Base-by-base conservation (phyloP, 1,284 basidiomycete genomes). In the Cutaneotrichosporon cyanovorans region DNA sequence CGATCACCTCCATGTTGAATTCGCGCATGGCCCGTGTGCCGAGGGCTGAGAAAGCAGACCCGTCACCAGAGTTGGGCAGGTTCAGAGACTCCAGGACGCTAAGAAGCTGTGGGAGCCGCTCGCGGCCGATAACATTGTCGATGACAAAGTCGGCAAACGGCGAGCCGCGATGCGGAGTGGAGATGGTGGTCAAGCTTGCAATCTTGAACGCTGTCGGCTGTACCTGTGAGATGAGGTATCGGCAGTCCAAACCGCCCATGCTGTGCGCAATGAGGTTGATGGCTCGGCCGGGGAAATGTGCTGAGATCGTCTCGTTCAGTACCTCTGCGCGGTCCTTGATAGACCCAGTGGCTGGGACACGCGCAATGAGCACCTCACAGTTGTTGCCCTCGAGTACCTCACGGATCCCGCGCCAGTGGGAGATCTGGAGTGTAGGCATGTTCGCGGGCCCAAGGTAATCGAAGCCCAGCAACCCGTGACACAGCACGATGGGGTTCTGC, bases 201-300 rank as follows among this genome's bases (percentile, higher is more conserved):
- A 93, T 83, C 18, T 68, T 73, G 65, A 79, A 79, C 21, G 59
- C 60, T 25, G 53, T 68, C 3, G 73, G 70, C 44, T 66, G 61
- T n/a, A 76, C 58, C 46, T 71, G 63, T 2, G 73, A 69, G 21
- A 74, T 70, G 33, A 97, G 78, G 68, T 89, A 93, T 36, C 92
- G 80, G 61, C 86, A 92, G 67, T 96, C 92, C 14, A 96, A 77
- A 8, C 92, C 92, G 19, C 92, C 91, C 90, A 93, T 95, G 60
- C 84, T 87, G 64, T 95, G 90, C n/a, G 84, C 89, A 42, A 95
- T 85, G 38, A 97, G 78, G 68, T 96, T 93, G 19, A 96, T 83
- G 42, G 80, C 80, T 36, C 82, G 76, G 4, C 85, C 88, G 0
- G 85, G 81, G 70, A 87, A 92, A 15, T 78, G 78, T 51, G 84